Evolutionary conservation across 2,329 filamentous ascomycete species (phyloP), one percentile per base, ranked within the genome.

Genomic region (Fusarium hainanense): DNA sequence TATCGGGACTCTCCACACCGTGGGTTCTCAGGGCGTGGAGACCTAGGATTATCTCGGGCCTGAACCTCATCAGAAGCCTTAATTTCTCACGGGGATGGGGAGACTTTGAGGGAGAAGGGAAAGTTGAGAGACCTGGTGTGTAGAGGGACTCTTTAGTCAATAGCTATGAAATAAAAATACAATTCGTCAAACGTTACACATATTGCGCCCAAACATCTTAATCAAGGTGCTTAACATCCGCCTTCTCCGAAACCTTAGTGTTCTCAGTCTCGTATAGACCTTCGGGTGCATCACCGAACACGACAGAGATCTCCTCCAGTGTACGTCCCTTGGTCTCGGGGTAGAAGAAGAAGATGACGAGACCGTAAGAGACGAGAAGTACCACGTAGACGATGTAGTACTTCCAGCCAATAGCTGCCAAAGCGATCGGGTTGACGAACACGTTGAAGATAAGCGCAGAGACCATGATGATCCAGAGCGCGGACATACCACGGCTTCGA

Each of bases 381-480:
- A 6, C 61, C 16, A 64, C 61, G 4, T 64, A 64, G 4, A 64
- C 59, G 1, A 64, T 64, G 32, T 64, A 64, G 44, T 64, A 64
- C 40, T 64, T 64, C 61, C 61, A 64, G 0, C 40, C 43, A 13
- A 64, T 64, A 1, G 51, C 61, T 0, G 51, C 16, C 20, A 64
- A 10, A 1, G 61, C 61, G 16, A 64, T 41, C 1, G 61, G 61
- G 21, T 64, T 64, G 7, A 64, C 61, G 4, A 64, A 64, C 4
- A 64, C 61, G 11, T 64, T 64, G 40, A 64, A 64, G 2, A 64
- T 64, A 2, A 64, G 61, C 0, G 61, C 61, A 3, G 43, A 7
- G 9, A 64, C 58, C 61, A 64, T 64, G 3, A 64, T 64, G 25
- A 64, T 64, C 61, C 61, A 64, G 8, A 46, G 25, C 40, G 61